Evolutionary conservation across 805 yeast genomes (phyloP).

Genomic region (Kregervanrija pseudodelftensis): DNA sequence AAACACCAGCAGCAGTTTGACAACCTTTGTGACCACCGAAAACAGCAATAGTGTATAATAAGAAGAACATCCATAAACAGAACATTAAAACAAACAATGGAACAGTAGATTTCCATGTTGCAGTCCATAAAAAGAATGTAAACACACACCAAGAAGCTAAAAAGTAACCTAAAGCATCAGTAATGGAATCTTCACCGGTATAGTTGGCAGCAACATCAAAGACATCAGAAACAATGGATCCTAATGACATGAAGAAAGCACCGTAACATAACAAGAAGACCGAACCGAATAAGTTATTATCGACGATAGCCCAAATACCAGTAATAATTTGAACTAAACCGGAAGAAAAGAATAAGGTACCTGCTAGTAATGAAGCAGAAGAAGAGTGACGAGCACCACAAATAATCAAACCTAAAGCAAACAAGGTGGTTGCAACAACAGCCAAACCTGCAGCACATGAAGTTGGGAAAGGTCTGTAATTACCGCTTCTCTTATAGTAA

Average conservation of each 20-base stretch:
- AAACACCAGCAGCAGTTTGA: conserved; percentile 35
- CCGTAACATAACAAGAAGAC: conserved; percentile 40
- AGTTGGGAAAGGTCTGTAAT: conserved; percentile 37
- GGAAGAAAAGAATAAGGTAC: conserved; percentile 39
- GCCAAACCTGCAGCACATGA: conserved; percentile 45
- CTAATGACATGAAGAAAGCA: conserved; percentile 41
- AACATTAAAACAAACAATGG: conserved; percentile 31
- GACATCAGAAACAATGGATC: conserved; percentile 33
- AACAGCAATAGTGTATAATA: conserved; percentile 33
- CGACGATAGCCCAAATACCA: conserved; percentile 44
- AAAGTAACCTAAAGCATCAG: conserved; percentile 39
- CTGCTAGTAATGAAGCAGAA: conserved; percentile 35
- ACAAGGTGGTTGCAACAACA: conserved; percentile 39
- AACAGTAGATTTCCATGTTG: conserved; percentile 38
- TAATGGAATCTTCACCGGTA: conserved; percentile 25
- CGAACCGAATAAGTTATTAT: conserved; percentile 42
- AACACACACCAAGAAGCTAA: conserved; percentile 42
- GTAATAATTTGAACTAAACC: conserved; percentile 42
- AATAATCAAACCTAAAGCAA: conserved; percentile 38
- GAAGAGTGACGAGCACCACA: conserved; percentile 37
- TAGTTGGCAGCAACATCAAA: conserved; percentile 39
- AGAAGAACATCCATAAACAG: conserved; percentile 34
- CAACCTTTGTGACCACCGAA: conserved; percentile 28
- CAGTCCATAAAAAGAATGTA: conserved; percentile 34
- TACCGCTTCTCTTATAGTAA: conserved; percentile 34